These are phyloP conservation scores for Cadophora malorum DNA, from an alignment of 2,329 filamentous ascomycete species.

Conservation along the genomic window DNA sequence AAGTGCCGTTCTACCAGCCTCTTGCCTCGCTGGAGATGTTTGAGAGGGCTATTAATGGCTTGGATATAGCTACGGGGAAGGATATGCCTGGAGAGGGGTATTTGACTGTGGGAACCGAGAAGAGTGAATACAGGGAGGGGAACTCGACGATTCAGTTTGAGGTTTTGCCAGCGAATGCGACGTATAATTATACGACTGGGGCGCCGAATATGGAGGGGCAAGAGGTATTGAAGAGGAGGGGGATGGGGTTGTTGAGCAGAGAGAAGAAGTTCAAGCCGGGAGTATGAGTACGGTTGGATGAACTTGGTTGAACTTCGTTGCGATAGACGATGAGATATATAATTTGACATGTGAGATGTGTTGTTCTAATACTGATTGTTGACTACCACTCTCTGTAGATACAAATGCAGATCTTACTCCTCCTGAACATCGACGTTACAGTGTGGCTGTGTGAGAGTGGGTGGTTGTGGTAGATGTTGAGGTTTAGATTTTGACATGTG, in stretches of 20 bases:
- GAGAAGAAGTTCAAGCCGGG: constrained; percentile 31
- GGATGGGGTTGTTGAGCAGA: constrained; percentile 12
- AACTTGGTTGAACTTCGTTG: too few relatives aligned
- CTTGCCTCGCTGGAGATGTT: constrained; percentile 59
- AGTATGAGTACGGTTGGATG: not conserved
- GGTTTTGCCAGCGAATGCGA: constrained; percentile 51
- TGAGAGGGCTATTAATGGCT: constrained; percentile 54
- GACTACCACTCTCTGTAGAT: too few relatives aligned
- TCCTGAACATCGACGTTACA: too few relatives aligned
- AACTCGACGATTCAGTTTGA: constrained; percentile 51
- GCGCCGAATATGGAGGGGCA: constrained; percentile 45
- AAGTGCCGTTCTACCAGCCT: constrained; percentile 60
- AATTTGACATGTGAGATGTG: too few relatives aligned
- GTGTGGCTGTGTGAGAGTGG: too few relatives aligned
- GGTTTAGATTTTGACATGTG: too few relatives aligned
- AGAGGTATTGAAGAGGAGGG: constrained; percentile 19
- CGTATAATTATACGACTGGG: constrained; percentile 54
- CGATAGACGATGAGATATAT: too few relatives aligned
- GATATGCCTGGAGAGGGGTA: constrained; percentile 48
- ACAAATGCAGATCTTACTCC: too few relatives aligned
- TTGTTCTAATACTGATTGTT: too few relatives aligned
- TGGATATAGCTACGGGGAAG: constrained; percentile 60
- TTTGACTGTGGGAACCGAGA: constrained; percentile 34
- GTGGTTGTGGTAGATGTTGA: too few relatives aligned
- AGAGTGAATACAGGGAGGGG: constrained; percentile 40